Evolutionary conservation across 2,329 filamentous ascomycete species (phyloP), one percentile per base, ranked within the genome.

Genomic region (Graphium sp.): DNA sequence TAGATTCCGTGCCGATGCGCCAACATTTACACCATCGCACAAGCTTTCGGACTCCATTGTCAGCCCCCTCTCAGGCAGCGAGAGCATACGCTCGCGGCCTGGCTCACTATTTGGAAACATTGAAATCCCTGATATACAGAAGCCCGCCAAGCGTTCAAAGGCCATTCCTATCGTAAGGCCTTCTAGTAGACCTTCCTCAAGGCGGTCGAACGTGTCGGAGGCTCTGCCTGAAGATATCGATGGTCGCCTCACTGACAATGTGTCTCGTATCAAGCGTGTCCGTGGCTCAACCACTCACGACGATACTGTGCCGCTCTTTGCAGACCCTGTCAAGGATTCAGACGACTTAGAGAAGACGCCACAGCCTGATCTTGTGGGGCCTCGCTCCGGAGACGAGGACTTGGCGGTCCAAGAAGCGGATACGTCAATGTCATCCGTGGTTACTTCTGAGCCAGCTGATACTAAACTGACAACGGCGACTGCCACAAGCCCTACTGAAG

Each of bases 101-200:
- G 54, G 54, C 35, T 63, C 66, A 29, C 80, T 84, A 39, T 83
- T 84, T 45, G 64, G 71, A 27, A 74, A 73, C 23, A 75, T 85
- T 38, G 66, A 71, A 36, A 53, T 79, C 18, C 60, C 64, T 10
- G 73, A 81, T 14, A 62, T 72, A 28, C 53, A 69, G 17, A 78
- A 78, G 41, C 66, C 74, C 6, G 48, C 54, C 1, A 83, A 79
- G 52, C 73, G 71, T 40, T 81, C 75, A 5, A 94, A 89, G 53
- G 83, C 83, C 7, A 67, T 93, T 31, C 79, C 84, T 0, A 91
- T 93, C 36, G 53, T 87, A 7, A 63, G 62, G 22, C 79, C 80
- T 2, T 60, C 71, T 32, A 72, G 59, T 40, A 52, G 56, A 58
- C 38, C 48, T 56, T 36, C 31, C 50, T 47, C 2, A 45, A 50